Percentiles rank a stretch among this genome's conserved stretches.
phyloP scores from a whole-genome alignment of 1,284 basidiomycete species.

The Leccinum fallax region DNA sequence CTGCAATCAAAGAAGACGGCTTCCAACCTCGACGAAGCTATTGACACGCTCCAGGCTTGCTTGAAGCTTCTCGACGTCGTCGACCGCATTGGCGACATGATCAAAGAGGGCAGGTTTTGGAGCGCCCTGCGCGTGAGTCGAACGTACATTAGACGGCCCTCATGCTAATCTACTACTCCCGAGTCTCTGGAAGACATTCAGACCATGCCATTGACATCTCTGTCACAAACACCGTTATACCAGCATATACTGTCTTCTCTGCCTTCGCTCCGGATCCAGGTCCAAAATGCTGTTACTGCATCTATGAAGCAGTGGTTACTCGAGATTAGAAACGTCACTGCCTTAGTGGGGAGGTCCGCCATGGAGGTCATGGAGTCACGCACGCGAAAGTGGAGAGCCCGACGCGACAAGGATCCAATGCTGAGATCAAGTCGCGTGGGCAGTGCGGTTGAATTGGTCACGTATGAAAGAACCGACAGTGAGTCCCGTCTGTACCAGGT shows the following conservation, averaged over 20 bases:
- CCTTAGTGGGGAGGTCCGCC: slow-evolving; percentile 85
- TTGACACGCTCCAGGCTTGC: slow-evolving; percentile 92
- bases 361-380: slow-evolving; percentile 90
- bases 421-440: slow-evolving; percentile 85
- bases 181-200: slow-evolving; percentile 95
- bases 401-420: slow-evolving; percentile 77
- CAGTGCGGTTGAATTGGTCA: slow-evolving; percentile 91
- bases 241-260: slow-evolving; percentile 90
- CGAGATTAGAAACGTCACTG: slow-evolving; percentile 89
- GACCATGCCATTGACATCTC: slow-evolving; percentile 84
- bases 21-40: slow-evolving; percentile 93
- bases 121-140: slow-evolving; percentile 88
- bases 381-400: slow-evolving; percentile 81
- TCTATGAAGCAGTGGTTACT: slow-evolving; percentile 98
- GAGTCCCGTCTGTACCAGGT: slow-evolving; percentile 35
- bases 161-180: slow-evolving; percentile 34
- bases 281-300: slow-evolving; percentile 92
- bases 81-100: slow-evolving; percentile 92
- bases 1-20: slow-evolving; percentile 92
- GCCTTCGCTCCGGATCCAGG: slow-evolving; percentile 85
- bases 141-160: slow-evolving; percentile 21
- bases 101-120: slow-evolving; percentile 93
- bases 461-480: slow-evolving; percentile 96
- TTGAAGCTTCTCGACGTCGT: slow-evolving; percentile 92
- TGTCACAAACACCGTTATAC: slow-evolving; percentile 94